phyloP scores from a whole-genome alignment of 129 eudicot species.

The Cynara cardunculus region DNA sequence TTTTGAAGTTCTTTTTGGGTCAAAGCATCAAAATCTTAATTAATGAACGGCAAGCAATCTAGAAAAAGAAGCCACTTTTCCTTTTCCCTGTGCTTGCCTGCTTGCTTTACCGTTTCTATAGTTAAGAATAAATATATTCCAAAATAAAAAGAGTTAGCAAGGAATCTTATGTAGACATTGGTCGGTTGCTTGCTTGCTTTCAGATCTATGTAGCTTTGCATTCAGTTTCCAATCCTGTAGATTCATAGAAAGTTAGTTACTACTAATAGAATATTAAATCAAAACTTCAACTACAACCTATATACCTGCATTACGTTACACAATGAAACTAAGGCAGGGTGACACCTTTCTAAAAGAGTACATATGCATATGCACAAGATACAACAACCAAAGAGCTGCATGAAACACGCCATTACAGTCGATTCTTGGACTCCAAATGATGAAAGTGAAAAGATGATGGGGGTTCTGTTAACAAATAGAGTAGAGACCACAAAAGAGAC shows the following conservation, averaged over 20 bases:
- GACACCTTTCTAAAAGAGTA: background rate
- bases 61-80: constrained; percentile 17
- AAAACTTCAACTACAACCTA: background rate
- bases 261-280: background rate
- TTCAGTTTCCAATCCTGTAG: background rate
- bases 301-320: background rate
- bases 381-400: constrained; percentile 4
- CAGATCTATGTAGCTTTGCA: background rate
- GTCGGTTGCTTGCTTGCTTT: constrained; percentile 1
- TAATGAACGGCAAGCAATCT: constrained; percentile 8
- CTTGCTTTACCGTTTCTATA: constrained; percentile 10
- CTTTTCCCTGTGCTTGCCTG: constrained; percentile 20
- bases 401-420: constrained; percentile 3
- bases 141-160: constrained; percentile 21
- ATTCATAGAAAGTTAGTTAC: background rate
- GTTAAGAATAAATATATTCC: constrained; percentile 27
- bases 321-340: background rate
- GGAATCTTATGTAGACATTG: constrained; percentile 12
- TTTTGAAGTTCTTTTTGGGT: constrained; percentile 23
- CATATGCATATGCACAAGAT: constrained; percentile 7
- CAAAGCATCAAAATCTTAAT: constrained; percentile 1
- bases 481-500: constrained; percentile 38
- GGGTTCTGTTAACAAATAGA: constrained; percentile 4
- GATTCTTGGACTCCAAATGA: constrained; percentile 36
- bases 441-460: constrained; percentile 30